These are phyloP conservation scores for Quercus tomentella DNA, from an alignment of 331 rosid species.

Conservation along the genomic window DNA sequence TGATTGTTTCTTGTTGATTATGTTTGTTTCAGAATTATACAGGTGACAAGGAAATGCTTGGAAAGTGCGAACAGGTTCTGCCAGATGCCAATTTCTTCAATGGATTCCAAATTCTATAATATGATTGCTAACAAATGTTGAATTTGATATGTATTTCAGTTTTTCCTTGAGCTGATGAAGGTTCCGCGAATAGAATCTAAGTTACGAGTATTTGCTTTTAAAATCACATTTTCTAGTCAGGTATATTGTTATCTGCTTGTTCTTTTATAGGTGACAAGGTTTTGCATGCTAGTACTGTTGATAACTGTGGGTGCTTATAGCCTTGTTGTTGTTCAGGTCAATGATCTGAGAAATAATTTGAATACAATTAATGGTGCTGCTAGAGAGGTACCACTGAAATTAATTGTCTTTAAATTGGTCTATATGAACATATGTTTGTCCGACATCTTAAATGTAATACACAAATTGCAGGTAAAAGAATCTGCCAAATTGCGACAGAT, in stretches of 20 bases:
- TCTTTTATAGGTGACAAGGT: background rate
- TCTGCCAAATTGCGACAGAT: conserved; percentile 87
- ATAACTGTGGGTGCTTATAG: conserved; percentile 16
- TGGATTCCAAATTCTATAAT: background rate
- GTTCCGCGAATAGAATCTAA: conserved; percentile 95
- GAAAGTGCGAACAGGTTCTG: conserved; percentile 95
- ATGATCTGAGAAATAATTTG: conserved; percentile 65
- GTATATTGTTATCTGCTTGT: conserved; percentile 36
- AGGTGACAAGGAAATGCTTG: conserved; percentile 86
- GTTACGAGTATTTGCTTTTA: conserved; percentile 95
- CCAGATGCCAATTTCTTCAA: conserved; percentile 16
- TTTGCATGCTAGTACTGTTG: conserved; percentile 18
- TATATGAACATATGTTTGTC: conserved; percentile 2
- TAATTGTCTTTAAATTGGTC: conserved; percentile 18
- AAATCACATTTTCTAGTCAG: conserved; percentile 83
- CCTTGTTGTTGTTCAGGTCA: conserved; percentile 55
- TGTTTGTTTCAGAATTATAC: conserved; percentile 59
- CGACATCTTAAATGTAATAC: conserved; percentile 16
- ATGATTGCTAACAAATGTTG: conserved; percentile 24
- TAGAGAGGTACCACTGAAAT: conserved; percentile 61
- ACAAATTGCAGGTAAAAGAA: conserved; percentile 74
- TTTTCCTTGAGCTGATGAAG: conserved; percentile 92
- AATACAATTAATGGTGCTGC: conserved; percentile 77
- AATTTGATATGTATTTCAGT: conserved; percentile 37
- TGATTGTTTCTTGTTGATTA: conserved; percentile 16